Evolutionary conservation across 2,329 filamentous ascomycete species (phyloP).

Genomic region (Aspergillus sp.): DNA sequence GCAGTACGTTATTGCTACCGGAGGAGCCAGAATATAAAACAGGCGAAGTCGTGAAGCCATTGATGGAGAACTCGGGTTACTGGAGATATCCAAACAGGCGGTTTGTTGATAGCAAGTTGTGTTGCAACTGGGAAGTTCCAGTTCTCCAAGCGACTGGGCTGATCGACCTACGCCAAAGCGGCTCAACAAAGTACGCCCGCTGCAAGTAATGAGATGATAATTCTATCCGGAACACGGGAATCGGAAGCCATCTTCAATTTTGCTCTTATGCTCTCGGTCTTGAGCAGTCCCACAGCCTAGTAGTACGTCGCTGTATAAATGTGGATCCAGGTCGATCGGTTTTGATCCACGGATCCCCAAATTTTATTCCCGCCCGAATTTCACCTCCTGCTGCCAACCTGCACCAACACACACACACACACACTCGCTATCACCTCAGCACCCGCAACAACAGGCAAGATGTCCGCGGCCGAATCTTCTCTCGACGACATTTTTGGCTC

Average conservation of each 20-base stretch:
- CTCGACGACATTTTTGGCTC: constrained; percentile 46
- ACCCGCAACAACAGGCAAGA: constrained; percentile 2
- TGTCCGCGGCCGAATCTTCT: constrained; percentile 20
- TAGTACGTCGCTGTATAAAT: too few species aligned
- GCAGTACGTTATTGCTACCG: constrained; percentile 18
- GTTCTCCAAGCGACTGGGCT: too few species aligned
- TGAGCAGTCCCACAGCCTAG: too few species aligned
- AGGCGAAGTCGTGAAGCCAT: constrained; percentile 7
- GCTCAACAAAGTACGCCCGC: too few species aligned
- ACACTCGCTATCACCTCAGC: background rate
- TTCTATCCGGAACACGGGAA: too few species aligned
- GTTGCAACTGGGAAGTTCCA: background rate
- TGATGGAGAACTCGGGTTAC: background rate
- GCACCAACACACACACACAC: background rate
- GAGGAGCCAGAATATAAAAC: constrained; percentile 13
- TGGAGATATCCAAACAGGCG: background rate
- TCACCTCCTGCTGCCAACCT: background rate
- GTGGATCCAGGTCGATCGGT: too few species aligned
- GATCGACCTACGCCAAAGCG: too few species aligned
- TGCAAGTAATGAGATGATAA: too few species aligned
- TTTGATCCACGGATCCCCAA: background rate
- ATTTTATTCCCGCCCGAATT: background rate
- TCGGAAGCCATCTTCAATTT: too few species aligned
- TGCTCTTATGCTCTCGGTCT: too few species aligned
- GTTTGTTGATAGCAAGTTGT: background rate